Base-by-base conservation (phyloP, 2,329 filamentous ascomycete genomes). In the Sordariomycetes sp. region DNA sequence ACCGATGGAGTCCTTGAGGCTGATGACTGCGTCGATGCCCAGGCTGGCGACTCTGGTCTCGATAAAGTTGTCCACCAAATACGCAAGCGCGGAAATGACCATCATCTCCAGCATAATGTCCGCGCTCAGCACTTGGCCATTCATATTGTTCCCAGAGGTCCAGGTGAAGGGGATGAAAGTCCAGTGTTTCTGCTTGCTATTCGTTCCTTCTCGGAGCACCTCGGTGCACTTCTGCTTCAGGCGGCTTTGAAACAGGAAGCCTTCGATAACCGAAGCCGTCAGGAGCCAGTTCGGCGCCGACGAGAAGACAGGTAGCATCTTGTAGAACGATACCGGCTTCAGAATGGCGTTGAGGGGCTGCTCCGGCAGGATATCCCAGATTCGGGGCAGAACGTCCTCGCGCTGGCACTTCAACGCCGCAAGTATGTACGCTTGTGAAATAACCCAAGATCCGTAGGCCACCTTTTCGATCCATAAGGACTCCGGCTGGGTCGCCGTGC, bases 401-500 rank as follows among this genome's bases (percentile, higher is more conserved):
- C n/a, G n/a, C n/a, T n/a, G n/a, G n/a, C n/a, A n/a, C n/a, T n/a
- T n/a, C n/a, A n/a, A n/a, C 15, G 42, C 42, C 16, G 42, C 40
- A 10, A 42, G 36, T 8, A 32, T 10, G 26, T 44, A 44, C 10
- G 35, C 21, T 23, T 44, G 33, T 14, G 40, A 14, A 10, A 44
- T 28, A 10, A 39, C 25, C 10, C 25, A 21, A 4, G 35, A 38
- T 6, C 16, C 30, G 21, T 43, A 45, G 25, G 30, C 41, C 8
- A 41, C 38, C 28, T 45, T 45, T 30, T 41, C 39, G 19, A 41
- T 39, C 43, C 43, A 45, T 12, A 40, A 15, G 19, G 24, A 26
- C n/a, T n/a, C n/a, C n/a, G n/a, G n/a, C n/a, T n/a, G n/a, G n/a
- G n/a, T n/a, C n/a, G n/a, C n/a, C n/a, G n/a, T n/a, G n/a, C n/a